Conservation (phyloP, 208 protist species). For the Borovskyia barvae region DNA sequence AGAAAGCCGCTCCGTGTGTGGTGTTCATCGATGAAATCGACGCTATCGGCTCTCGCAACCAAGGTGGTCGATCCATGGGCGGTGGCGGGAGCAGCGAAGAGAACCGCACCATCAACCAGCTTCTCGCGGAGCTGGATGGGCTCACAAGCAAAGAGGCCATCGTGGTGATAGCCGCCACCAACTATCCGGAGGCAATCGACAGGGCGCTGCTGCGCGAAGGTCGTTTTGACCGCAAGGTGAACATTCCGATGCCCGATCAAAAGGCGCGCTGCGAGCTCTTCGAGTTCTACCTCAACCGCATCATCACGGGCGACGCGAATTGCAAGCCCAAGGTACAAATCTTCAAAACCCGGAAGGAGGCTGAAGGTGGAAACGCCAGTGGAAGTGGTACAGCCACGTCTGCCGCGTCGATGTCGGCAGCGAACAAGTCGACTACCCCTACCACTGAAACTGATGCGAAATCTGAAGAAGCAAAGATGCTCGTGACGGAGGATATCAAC, state of each 20-base stretch:
- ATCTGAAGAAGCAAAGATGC: conserved; percentile 19
- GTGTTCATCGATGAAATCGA: conserved; percentile 99
- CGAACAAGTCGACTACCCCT: background rate
- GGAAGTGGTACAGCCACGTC: background rate
- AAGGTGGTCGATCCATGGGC: conserved; percentile 81
- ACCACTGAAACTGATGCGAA: background rate
- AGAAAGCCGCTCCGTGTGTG: conserved; percentile 94
- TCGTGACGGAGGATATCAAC: conserved; percentile 33
- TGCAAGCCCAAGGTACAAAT: conserved; percentile 83
- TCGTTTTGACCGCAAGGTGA: conserved; percentile 92
- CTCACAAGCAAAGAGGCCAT: conserved; percentile 92
- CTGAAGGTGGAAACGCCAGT: conserved; percentile 1
- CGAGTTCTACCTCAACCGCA: conserved; percentile 82
- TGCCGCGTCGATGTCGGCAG: background rate
- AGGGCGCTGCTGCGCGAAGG: conserved; percentile 91
- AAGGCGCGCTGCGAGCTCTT: conserved; percentile 88
- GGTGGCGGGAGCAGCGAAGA: conserved; percentile 89
- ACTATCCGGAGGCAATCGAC: conserved; percentile 96
- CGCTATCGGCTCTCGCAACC: conserved; percentile 93
- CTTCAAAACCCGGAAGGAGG: conserved; percentile 63
- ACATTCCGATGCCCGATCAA: conserved; percentile 91
- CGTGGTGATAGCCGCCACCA: conserved; percentile 97
- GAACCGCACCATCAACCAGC: conserved; percentile 97
- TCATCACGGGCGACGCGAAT: conserved; percentile 87
- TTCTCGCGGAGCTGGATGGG: conserved; percentile 96